These are phyloP conservation scores for Emergomyces africanus DNA, from an alignment of 2,329 filamentous ascomycete species.

Conservation along the genomic window DNA sequence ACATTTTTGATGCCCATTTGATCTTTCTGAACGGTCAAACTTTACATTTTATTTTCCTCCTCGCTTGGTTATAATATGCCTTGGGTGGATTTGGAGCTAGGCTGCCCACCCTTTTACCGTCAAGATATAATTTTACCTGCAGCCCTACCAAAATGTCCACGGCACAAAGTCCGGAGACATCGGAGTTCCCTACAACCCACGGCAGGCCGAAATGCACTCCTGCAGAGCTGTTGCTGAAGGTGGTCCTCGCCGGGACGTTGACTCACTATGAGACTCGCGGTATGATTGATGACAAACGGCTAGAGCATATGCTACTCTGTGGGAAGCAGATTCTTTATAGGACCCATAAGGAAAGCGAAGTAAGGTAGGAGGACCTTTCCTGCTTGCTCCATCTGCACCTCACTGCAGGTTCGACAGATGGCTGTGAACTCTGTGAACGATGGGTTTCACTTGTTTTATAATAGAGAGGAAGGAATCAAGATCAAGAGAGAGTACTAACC, in stretches of 20 bases:
- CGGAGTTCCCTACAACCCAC: slow-evolving; percentile 17
- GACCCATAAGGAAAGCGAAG: slow-evolving; percentile 43
- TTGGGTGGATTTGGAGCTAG: not conserved
- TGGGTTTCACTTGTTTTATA: not conserved
- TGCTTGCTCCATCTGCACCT: not conserved
- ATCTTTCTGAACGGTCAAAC: no score
- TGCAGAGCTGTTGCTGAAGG: slow-evolving; percentile 36
- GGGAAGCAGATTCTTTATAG: slow-evolving; percentile 49
- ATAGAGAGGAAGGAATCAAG: not conserved
- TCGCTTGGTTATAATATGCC: not conserved
- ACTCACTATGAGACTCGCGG: slow-evolving; percentile 49
- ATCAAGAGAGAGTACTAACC: not conserved
- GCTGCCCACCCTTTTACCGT: not conserved
- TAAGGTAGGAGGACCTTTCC: slow-evolving; percentile 29
- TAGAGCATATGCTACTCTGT: slow-evolving; percentile 45
- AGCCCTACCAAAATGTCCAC: slow-evolving; percentile 17
- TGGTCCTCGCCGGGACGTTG: slow-evolving; percentile 35
- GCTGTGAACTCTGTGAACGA: not conserved
- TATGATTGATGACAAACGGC: slow-evolving; percentile 46
- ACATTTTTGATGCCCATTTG: not conserved
- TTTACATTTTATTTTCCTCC: not conserved
- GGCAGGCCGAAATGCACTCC: slow-evolving; percentile 29
- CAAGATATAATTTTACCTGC: not conserved
- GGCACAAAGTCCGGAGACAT: slow-evolving; percentile 1
- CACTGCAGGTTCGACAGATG: not conserved